Percentiles rank a stretch among this genome's conserved stretches.
phyloP scores from a whole-genome alignment of 345 rosid species.

The Camelina hispida region DNA sequence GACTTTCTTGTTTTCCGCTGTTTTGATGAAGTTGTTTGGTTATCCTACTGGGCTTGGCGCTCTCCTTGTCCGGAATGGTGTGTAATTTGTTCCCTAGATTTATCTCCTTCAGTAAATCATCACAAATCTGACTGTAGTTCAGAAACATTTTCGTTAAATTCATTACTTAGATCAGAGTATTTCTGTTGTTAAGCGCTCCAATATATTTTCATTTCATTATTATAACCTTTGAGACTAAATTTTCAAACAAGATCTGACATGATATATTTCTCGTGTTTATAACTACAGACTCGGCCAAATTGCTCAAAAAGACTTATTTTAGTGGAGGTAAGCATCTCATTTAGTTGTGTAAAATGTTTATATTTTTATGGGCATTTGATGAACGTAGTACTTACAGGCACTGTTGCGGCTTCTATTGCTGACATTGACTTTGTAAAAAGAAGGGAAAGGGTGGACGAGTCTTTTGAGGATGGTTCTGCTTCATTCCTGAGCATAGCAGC shows the following conservation, averaged over 20 bases:
- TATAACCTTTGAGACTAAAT: slow-evolving; percentile 16
- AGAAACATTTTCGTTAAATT: slow-evolving; percentile 7
- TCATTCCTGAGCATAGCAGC: slow-evolving; percentile 92
- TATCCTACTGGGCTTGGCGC: slow-evolving; percentile 99
- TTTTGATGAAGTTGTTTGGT: slow-evolving; percentile 76
- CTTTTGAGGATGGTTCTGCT: slow-evolving; percentile 88
- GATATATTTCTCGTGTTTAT: slow-evolving; percentile 24
- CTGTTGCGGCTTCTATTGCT: slow-evolving; percentile 92
- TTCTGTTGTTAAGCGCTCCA: slow-evolving; percentile 19
- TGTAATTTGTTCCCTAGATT: slow-evolving; percentile 43
- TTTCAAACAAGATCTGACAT: slow-evolving; percentile 28
- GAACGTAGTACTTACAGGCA: slow-evolving; percentile 57
- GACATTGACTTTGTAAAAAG: slow-evolving; percentile 93
- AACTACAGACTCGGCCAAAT: slow-evolving; percentile 78
- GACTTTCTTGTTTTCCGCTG: slow-evolving; percentile 32
- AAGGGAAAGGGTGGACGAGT: slow-evolving; percentile 83
- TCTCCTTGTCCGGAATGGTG: slow-evolving; percentile 83
- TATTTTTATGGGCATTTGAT: slow-evolving; percentile 25
- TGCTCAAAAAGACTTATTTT: slow-evolving; percentile 83
- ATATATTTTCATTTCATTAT: slow-evolving; percentile 22
- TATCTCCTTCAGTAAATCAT: slow-evolving; percentile 25
- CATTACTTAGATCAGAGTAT: slow-evolving; percentile 3
- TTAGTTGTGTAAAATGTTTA: slow-evolving; percentile 1
- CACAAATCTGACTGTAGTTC: slow-evolving; percentile 16
- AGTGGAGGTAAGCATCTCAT: slow-evolving; percentile 80